Evolutionary conservation across 768 basidiomycete species (phyloP).

Genomic region (Lactarius hatsudake): DNA sequence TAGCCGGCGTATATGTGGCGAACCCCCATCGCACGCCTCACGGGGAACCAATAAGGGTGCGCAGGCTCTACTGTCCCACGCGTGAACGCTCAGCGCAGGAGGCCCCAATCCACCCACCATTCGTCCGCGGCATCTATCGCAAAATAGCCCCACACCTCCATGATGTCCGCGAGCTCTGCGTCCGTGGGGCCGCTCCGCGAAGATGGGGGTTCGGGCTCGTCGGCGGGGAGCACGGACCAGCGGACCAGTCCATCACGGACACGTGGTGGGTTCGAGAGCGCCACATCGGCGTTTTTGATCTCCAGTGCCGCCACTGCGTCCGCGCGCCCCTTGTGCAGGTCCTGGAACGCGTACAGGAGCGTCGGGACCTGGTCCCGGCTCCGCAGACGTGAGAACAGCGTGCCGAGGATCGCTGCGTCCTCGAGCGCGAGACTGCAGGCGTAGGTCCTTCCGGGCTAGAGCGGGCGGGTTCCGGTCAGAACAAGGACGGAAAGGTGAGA

Average conservation of each 20-base stretch:
- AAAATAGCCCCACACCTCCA: conserved; percentile 23
- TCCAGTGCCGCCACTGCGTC: conserved; percentile 7
- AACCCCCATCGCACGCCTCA: neutral
- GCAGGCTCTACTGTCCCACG: neutral
- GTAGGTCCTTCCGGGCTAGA: conserved; percentile 39
- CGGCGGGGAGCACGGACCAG: conserved; percentile 2
- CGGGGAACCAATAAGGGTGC: neutral
- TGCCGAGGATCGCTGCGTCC: conserved; percentile 34
- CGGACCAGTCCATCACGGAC: conserved; percentile 19
- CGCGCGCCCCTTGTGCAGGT: conserved; percentile 30
- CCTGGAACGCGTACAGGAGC: conserved; percentile 32
- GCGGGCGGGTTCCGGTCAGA: neutral
- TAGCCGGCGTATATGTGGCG: neutral
- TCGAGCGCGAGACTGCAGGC: conserved; percentile 31
- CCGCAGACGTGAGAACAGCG: conserved; percentile 32
- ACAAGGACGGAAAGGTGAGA: neutral
- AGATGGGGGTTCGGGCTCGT: neutral
- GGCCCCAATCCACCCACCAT: conserved; percentile 27
- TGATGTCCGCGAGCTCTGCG: conserved; percentile 18
- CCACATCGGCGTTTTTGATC: conserved; percentile 5
- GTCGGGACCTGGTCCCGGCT: conserved; percentile 28
- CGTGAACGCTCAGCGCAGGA: conserved; percentile 22
- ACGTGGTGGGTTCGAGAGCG: conserved; percentile 2
- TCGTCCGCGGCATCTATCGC: conserved; percentile 26
- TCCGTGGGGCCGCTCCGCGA: conserved; percentile 12